A percentile compares a stretch with the other conserved stretches of the same genome.
These are phyloP conservation scores for Mallotus nudiflorus DNA, from an alignment of 345 rosid genomes.

Conservation along the genomic window DNA sequence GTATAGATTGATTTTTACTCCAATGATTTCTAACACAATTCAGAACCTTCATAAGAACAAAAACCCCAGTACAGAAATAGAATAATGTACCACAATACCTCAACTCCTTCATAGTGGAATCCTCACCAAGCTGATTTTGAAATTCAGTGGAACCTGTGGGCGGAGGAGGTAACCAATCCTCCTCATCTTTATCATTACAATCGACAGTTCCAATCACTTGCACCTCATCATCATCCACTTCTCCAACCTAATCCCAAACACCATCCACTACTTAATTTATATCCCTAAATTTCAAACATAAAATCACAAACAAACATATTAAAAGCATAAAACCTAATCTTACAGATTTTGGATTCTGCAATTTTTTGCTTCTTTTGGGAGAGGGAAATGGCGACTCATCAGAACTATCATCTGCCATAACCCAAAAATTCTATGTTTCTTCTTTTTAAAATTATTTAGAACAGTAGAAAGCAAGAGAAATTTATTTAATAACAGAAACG, in stretches of 20 bases:
- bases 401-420: constrained; percentile 30
- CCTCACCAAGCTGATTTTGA: constrained; percentile 40
- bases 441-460: too few species aligned
- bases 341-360: constrained; percentile 20
- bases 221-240: constrained; percentile 37
- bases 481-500: background rate
- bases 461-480: background rate
- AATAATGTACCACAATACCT: constrained; percentile 38
- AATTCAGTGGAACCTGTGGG: constrained; percentile 39
- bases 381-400: constrained; percentile 16
- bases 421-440: background rate
- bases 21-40: too few species aligned
- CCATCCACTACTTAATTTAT: background rate
- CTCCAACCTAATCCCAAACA: constrained; percentile 25
- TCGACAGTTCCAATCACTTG: constrained; percentile 35
- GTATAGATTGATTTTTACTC: too few species aligned
- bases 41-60: too few species aligned
- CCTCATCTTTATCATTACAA: constrained; percentile 38
- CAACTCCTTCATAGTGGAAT: constrained; percentile 60
- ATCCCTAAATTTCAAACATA: background rate
- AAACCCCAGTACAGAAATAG: too few species aligned
- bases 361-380: constrained; percentile 26
- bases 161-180: constrained; percentile 77
- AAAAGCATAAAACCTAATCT: background rate
- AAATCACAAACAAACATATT: background rate